Base-by-base conservation (phyloP, 2,329 filamentous ascomycete species). In the Zymoseptoria tritici region DNA sequence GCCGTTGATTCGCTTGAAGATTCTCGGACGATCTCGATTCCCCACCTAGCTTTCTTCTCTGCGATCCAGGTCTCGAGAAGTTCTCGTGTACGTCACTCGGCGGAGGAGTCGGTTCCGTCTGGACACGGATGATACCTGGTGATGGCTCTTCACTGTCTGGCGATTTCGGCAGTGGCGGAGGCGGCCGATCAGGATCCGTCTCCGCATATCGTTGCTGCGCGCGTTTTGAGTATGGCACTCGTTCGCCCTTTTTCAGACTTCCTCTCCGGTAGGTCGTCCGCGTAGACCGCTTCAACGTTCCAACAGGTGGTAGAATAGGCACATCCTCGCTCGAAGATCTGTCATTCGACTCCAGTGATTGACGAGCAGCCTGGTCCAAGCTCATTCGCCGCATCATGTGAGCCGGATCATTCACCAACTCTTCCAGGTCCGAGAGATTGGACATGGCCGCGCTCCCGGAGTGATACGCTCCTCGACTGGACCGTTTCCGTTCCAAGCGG, bases 201-300 rank as follows among this genome's bases (percentile, higher is more conserved):
- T 88, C 87, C n/a, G 80, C 78, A 22, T 84, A 81, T 60, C 84
- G 84, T 51, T 83, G 82, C 4, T 80, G 80, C 52, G 85, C 80
- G 49, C 93, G 84, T 73, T 90, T 90, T 1, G 90, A 88, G 66
- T 91, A 88, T 0, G 88, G 85, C 3, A 85, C 79, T 57, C 89
- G 83, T 61, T 94, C 89, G 22, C 89, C 88, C 65, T 87, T 90
- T 55, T 89, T 87, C 63, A 96, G 74, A 76, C 92, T 97, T 91
- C 92, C 92, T 60, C 90, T 90, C 68, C 92, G 82, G 73, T 97
- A 97, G 24, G 90, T 93, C 4, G 94, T 99, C 57, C 90, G 84
- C 20, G 91, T 99, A 11, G 94, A 97, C 62, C 94, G 85, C 67
- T 94, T 88, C 54, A 99, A 78, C 31, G 90, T 85, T 3, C 90